These are phyloP conservation scores for Hypomyces rosellus DNA, from an alignment of 2,329 filamentous ascomycete species.

Conservation along the genomic window DNA sequence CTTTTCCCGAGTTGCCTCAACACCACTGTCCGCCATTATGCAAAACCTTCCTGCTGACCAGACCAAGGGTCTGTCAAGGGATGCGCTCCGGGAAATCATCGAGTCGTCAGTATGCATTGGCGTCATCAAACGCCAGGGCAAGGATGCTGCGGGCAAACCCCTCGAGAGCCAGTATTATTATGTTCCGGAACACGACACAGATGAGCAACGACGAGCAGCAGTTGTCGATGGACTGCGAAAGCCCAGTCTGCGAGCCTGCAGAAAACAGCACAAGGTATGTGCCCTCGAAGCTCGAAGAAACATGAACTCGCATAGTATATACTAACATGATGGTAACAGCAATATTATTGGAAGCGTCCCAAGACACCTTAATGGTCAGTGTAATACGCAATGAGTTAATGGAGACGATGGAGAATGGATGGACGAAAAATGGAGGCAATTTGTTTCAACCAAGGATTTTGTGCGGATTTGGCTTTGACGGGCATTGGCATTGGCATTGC, in stretches of 20 bases:
- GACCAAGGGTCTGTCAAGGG: conserved; percentile 47
- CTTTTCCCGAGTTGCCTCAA: conserved; percentile 86
- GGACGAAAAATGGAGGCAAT: neutral
- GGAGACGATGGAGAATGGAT: neutral
- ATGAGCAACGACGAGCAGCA: conserved; percentile 70
- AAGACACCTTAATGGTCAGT: conserved; percentile 44
- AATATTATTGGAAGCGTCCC: conserved; percentile 65
- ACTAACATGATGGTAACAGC: conserved; percentile 35
- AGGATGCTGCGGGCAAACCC: conserved; percentile 88
- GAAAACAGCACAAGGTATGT: conserved; percentile 94
- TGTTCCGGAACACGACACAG: conserved; percentile 76
- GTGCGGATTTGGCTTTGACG: neutral
- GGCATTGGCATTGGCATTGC: neutral
- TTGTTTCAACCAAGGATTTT: neutral
- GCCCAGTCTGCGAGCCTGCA: conserved; percentile 79
- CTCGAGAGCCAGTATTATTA: conserved; percentile 98
- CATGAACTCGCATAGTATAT: conserved; percentile 5
- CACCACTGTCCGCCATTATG: conserved; percentile 83
- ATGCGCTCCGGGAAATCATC: conserved; percentile 64
- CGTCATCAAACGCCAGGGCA: conserved; percentile 82
- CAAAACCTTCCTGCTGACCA: conserved; percentile 70
- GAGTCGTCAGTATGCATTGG: conserved; percentile 74
- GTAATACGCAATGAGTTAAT: neutral
- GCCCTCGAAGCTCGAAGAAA: neutral
- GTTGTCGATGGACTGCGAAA: conserved; percentile 83